Percentiles rank a stretch among this genome's conserved stretches.
phyloP scores from a whole-genome alignment of 345 rosid species.

The Gynandropsis gynandra region DNA sequence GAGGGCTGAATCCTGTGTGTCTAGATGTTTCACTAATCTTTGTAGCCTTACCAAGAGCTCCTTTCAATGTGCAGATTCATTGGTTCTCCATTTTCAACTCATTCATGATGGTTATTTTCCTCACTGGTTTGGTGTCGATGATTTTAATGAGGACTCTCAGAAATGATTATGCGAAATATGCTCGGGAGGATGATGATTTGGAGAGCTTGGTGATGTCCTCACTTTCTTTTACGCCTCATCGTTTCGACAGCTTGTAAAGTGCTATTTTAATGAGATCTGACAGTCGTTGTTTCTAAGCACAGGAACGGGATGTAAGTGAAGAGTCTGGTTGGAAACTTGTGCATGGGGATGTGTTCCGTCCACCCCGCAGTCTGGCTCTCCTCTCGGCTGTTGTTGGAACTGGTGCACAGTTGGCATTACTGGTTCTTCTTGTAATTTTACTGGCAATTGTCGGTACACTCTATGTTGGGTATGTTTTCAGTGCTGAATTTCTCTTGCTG shows the following conservation, averaged over 20 bases:
- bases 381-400: constrained; percentile 94
- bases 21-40: constrained; percentile 6
- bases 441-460: constrained; percentile 87
- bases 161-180: constrained; percentile 93
- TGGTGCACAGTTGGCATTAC: constrained; percentile 88
- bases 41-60: constrained; percentile 8
- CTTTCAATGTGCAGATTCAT: constrained; percentile 57
- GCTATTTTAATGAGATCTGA: constrained; percentile 15
- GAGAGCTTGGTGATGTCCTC: constrained; percentile 68
- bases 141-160: constrained; percentile 93
- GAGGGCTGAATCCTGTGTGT: background rate
- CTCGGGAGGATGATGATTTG: constrained; percentile 92
- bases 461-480: constrained; percentile 67
- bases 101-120: constrained; percentile 96
- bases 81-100: constrained; percentile 98
- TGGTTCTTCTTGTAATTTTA: constrained; percentile 86
- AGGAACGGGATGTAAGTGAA: constrained; percentile 97
- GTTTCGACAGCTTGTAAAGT: constrained; percentile 14
- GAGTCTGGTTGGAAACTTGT: constrained; percentile 99
- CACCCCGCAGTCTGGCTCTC: constrained; percentile 53
- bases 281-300: constrained; percentile 14
- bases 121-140: constrained; percentile 96
- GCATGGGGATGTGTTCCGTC: constrained; percentile 93
- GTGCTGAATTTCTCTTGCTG: constrained; percentile 14
- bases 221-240: constrained; percentile 11